These are phyloP conservation scores for Pelargonium myrrhifolium DNA, from an alignment of 441 rosid species.

Conservation along the genomic window DNA sequence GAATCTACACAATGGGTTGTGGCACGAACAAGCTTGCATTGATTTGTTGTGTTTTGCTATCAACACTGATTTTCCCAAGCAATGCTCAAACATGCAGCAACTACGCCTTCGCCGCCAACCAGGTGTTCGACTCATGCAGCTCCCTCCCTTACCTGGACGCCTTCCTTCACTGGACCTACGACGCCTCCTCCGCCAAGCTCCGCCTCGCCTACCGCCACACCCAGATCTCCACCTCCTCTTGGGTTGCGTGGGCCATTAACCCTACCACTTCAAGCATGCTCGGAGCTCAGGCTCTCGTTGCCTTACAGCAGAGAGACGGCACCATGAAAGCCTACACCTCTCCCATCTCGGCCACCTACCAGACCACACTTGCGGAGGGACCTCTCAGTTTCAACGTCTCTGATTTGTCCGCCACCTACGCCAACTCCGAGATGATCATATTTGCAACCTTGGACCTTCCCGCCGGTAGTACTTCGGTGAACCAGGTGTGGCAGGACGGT, in stretches of 20 bases:
- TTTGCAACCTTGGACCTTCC: slow-evolving; percentile 47
- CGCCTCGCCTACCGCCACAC: slow-evolving; percentile 65
- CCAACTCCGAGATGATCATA: slow-evolving; percentile 50
- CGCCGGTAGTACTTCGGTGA: slow-evolving; percentile 21
- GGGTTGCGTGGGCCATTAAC: slow-evolving; percentile 61
- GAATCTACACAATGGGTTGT: too few species aligned
- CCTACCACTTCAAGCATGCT: slow-evolving; percentile 41
- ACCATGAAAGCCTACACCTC: slow-evolving; percentile 28
- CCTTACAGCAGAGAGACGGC: slow-evolving; percentile 28
- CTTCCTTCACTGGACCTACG: slow-evolving; percentile 60
- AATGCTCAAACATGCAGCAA: slow-evolving; percentile 48
- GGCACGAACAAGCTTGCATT: neutral
- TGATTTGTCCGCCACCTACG: slow-evolving; percentile 41
- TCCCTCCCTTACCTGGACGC: slow-evolving; percentile 66
- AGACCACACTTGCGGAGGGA: slow-evolving; percentile 38
- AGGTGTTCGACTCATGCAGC: slow-evolving; percentile 46
- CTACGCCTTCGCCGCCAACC: slow-evolving; percentile 52
- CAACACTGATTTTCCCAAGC: neutral
- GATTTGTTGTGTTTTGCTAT: neutral
- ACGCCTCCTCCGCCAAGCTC: slow-evolving; percentile 43
- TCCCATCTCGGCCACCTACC: slow-evolving; percentile 25
- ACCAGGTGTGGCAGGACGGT: slow-evolving; percentile 66
- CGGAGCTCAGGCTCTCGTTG: slow-evolving; percentile 48
- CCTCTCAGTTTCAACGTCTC: slow-evolving; percentile 55
- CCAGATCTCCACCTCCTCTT: slow-evolving; percentile 31